Percentiles rank a stretch among this genome's conserved stretches.
phyloP scores from a whole-genome alignment of 805 yeast genomes.

The Kodamaea jinghongensis region DNA sequence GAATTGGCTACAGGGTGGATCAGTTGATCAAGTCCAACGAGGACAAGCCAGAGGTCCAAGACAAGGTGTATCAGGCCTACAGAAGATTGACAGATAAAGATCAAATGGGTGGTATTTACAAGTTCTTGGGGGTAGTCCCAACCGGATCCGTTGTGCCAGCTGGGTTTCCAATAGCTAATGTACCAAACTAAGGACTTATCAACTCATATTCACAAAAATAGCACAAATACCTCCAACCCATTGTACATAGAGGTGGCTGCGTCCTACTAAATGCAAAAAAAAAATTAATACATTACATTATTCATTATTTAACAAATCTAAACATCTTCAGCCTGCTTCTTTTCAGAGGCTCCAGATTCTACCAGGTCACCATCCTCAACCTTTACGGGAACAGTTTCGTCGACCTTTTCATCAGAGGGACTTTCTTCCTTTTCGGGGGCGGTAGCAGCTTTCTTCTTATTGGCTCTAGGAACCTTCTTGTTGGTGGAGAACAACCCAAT shows the following conservation, averaged over 20 bases:
- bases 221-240: too few relatives aligned
- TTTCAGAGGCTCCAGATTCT: too few relatives aligned
- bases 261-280: too few relatives aligned
- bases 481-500: slow-evolving; percentile 39
- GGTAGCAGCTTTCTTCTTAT: background rate
- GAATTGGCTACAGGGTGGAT: slow-evolving; percentile 67
- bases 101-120: slow-evolving; percentile 76
- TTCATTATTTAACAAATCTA: too few relatives aligned
- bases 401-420: too few relatives aligned
- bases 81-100: slow-evolving; percentile 60
- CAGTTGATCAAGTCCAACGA: slow-evolving; percentile 48
- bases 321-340: too few relatives aligned
- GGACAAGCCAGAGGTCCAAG: slow-evolving; percentile 43
- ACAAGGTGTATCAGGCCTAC: slow-evolving; percentile 55
- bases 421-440: slow-evolving; percentile 1
- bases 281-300: background rate
- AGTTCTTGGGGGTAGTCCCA: slow-evolving; percentile 64
- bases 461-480: slow-evolving; percentile 35
- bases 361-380: too few relatives aligned
- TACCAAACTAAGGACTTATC: too few relatives aligned
- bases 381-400: background rate
- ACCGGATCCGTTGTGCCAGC: slow-evolving; percentile 41
- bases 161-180: slow-evolving; percentile 43
- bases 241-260: too few relatives aligned
- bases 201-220: background rate